phyloP scores from a whole-genome alignment of 306 rosid species.

The Quercus engelmannii region DNA sequence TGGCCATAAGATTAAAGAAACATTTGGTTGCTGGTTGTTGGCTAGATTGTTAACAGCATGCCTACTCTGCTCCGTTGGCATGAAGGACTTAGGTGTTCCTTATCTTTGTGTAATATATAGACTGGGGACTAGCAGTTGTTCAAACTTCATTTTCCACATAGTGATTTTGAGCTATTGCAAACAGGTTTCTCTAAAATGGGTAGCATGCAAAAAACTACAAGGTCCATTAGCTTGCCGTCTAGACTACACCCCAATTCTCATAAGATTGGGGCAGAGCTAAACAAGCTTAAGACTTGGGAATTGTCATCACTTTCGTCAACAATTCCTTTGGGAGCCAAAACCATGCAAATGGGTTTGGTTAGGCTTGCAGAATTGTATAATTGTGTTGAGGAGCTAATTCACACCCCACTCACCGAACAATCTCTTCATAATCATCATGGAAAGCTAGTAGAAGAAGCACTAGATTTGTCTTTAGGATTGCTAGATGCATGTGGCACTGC shows the following conservation, averaged over 20 bases:
- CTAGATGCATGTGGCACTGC: slow-evolving; percentile 55
- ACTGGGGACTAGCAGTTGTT: not conserved
- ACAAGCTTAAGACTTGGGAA: slow-evolving; percentile 32
- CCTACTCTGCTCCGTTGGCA: too few relatives aligned
- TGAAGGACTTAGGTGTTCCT: too few relatives aligned
- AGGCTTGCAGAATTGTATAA: slow-evolving; percentile 48
- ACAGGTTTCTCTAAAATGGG: slow-evolving; percentile 7
- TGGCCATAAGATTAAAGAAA: not conserved
- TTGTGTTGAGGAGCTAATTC: slow-evolving; percentile 37
- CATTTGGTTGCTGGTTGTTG: not conserved
- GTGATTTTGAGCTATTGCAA: not conserved
- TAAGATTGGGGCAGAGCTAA: slow-evolving; percentile 32
- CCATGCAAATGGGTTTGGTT: slow-evolving; percentile 35
- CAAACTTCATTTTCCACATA: not conserved
- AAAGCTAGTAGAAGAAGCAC: slow-evolving; percentile 40
- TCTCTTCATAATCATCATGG: slow-evolving; percentile 33
- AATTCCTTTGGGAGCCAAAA: not conserved
- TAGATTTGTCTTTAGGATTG: slow-evolving; percentile 46
- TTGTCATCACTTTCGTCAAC: not conserved
- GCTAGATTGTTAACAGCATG: too few relatives aligned
- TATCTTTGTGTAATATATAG: too few relatives aligned
- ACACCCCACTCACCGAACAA: slow-evolving; percentile 31
- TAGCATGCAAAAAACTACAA: slow-evolving; percentile 3
- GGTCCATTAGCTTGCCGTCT: slow-evolving; percentile 72
- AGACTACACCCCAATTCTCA: slow-evolving; percentile 42